phyloP scores from a whole-genome alignment of 2,329 filamentous ascomycete species.

The Polychaeton citri region DNA sequence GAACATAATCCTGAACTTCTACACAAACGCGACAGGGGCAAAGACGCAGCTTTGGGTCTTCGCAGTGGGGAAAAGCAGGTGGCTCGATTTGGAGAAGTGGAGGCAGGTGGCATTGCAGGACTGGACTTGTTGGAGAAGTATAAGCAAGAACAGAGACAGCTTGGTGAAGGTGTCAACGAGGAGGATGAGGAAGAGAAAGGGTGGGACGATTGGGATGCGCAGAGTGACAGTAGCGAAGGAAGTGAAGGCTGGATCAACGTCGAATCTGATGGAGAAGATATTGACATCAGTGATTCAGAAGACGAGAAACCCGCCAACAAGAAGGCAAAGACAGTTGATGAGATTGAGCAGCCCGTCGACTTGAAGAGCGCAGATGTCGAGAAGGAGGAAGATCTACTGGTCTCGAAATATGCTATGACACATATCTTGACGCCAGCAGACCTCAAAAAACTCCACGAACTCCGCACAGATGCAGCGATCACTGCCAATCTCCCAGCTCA shows the following conservation, averaged over 20 bases:
- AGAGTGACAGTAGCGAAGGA: conserved; percentile 50
- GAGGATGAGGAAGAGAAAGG: conserved; percentile 43
- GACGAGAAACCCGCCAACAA: conserved; percentile 40
- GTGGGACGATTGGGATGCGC: conserved; percentile 48
- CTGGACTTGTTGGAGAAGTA: conserved; percentile 82
- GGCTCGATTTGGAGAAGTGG: conserved; percentile 70
- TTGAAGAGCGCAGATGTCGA: conserved; percentile 16
- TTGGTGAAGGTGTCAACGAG: conserved; percentile 39
- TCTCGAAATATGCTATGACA: conserved; percentile 72
- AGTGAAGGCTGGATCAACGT: conserved; percentile 93
- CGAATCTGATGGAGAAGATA: conserved; percentile 64
- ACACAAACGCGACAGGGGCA: conserved; percentile 79
- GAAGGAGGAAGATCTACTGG: conserved; percentile 19
- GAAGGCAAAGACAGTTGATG: conserved; percentile 21
- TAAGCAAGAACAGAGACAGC: conserved; percentile 64
- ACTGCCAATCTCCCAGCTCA: conserved; percentile 44
- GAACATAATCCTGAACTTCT: conserved; percentile 84
- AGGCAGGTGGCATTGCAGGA: conserved; percentile 72
- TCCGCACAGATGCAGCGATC: conserved; percentile 61
- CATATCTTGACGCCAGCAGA: conserved; percentile 92
- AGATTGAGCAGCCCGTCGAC: conserved; percentile 7
- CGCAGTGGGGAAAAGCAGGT: conserved; percentile 62
- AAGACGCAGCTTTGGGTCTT: conserved; percentile 75
- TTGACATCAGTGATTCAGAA: conserved; percentile 58
- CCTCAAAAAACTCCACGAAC: conserved; percentile 83